phyloP scores from a whole-genome alignment of 2,329 filamentous ascomycete genomes.

The Keithomyces neogunnii region DNA sequence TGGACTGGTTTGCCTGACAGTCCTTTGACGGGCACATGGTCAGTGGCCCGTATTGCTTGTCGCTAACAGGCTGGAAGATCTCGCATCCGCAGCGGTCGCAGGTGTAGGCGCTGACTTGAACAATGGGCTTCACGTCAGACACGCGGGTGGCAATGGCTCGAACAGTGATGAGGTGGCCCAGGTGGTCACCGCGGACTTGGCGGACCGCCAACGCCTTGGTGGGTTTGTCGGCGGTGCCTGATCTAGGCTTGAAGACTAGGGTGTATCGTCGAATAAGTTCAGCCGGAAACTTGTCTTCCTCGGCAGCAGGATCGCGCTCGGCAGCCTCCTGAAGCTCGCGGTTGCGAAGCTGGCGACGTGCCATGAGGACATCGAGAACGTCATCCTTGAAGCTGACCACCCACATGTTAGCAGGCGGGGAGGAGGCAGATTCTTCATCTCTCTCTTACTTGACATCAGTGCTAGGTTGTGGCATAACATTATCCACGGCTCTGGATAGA shows the following conservation, averaged over 20 bases:
- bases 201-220: slow-evolving; percentile 74
- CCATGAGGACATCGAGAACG: slow-evolving; percentile 93
- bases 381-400: slow-evolving; percentile 83
- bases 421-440: not conserved
- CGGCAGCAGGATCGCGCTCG: slow-evolving; percentile 56
- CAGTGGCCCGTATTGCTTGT: slow-evolving; percentile 84
- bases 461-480: slow-evolving; percentile 70
- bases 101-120: slow-evolving; percentile 97
- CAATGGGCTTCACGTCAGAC: slow-evolving; percentile 93
- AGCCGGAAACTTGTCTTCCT: slow-evolving; percentile 77
- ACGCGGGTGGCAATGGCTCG: slow-evolving; percentile 91
- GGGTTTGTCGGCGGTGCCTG: slow-evolving; percentile 57
- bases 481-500: slow-evolving; percentile 80
- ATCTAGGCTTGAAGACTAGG: slow-evolving; percentile 88
- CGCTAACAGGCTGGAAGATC: slow-evolving; percentile 91
- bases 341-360: slow-evolving; percentile 79
- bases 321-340: slow-evolving; percentile 62
- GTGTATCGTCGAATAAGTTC: slow-evolving; percentile 91
- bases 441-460: slow-evolving; percentile 63
- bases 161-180: slow-evolving; percentile 88
- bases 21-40: slow-evolving; percentile 82
- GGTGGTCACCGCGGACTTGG: slow-evolving; percentile 84
- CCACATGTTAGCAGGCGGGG: not conserved
- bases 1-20: slow-evolving; percentile 82
- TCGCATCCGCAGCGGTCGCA: slow-evolving; percentile 95